phyloP scores from a whole-genome alignment of 495 filamentous ascomycete genomes.

The Lophiotrema nucula region DNA sequence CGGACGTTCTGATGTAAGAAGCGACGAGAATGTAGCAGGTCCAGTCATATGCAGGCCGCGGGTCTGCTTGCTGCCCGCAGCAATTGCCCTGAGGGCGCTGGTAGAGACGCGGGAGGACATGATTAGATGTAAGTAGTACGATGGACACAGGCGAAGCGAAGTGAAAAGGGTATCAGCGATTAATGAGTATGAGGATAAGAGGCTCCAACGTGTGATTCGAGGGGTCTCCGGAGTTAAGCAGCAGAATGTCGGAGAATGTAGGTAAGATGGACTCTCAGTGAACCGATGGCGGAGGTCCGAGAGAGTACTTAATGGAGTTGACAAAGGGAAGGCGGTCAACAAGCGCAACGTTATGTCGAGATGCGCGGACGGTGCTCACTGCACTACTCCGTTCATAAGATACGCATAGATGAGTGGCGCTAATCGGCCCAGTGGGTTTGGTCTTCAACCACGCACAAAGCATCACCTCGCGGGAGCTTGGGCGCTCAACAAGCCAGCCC shows the following conservation, averaged over 20 bases:
- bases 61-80: slow-evolving; percentile 42
- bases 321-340: neutral
- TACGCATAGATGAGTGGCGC: no score
- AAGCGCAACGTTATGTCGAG: neutral
- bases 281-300: neutral
- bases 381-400: neutral
- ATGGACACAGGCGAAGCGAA: neutral
- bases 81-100: slow-evolving; percentile 50
- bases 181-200: neutral
- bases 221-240: neutral
- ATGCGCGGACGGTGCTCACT: no score
- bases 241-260: neutral
- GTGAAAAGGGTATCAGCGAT: neutral
- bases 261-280: neutral
- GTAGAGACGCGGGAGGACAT: slow-evolving; percentile 55
- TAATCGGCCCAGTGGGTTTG: no score
- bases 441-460: neutral
- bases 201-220: no score
- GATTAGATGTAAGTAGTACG: neutral
- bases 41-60: slow-evolving; percentile 56
- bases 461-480: neutral
- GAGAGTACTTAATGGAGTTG: neutral
- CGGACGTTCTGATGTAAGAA: slow-evolving; percentile 39
- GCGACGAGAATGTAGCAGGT: slow-evolving; percentile 42
- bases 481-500: neutral